Evolutionary conservation across 805 yeast genomes (phyloP).

Genomic region (Kodamaea kakaduensis): DNA sequence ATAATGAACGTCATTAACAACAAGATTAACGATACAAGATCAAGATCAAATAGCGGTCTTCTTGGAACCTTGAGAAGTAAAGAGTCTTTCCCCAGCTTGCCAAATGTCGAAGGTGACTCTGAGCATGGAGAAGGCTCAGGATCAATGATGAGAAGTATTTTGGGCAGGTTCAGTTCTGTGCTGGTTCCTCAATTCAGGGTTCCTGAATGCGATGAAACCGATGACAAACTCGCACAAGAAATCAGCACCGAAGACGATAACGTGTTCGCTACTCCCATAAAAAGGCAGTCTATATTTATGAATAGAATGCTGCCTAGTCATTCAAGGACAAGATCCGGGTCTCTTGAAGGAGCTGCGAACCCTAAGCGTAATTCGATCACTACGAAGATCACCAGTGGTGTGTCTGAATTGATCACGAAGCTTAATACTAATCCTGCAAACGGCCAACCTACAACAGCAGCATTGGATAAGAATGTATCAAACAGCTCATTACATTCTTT

Average conservation of each 20-base stretch:
- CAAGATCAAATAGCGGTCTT: constrained; percentile 32
- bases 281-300: constrained; percentile 5
- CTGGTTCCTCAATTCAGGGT: constrained; percentile 16
- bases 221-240: constrained; percentile 11
- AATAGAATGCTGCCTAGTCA: constrained; percentile 33
- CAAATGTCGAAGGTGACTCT: constrained; percentile 4
- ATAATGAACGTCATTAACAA: constrained; percentile 33
- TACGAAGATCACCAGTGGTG: constrained; percentile 39
- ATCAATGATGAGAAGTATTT: constrained; percentile 31
- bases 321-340: constrained; percentile 37
- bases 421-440: constrained; percentile 22
- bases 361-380: constrained; percentile 30
- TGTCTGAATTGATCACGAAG: constrained; percentile 40
- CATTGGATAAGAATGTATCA: constrained; percentile 18
- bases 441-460: constrained; percentile 2
- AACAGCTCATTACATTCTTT: constrained; percentile 33
- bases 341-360: constrained; percentile 20
- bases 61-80: constrained; percentile 19
- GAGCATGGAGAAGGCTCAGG: constrained; percentile 22
- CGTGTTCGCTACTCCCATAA: constrained; percentile 4
- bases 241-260: constrained; percentile 7
- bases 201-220: constrained; percentile 4
- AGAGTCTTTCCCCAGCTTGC: constrained; percentile 27
- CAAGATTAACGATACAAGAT: constrained; percentile 29
- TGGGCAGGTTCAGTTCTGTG: constrained; percentile 29